A percentile compares a stretch with the other conserved stretches of the same genome.
phyloP scores from a whole-genome alignment of 305 asterid genomes.

The Ilex paraguariensis region DNA sequence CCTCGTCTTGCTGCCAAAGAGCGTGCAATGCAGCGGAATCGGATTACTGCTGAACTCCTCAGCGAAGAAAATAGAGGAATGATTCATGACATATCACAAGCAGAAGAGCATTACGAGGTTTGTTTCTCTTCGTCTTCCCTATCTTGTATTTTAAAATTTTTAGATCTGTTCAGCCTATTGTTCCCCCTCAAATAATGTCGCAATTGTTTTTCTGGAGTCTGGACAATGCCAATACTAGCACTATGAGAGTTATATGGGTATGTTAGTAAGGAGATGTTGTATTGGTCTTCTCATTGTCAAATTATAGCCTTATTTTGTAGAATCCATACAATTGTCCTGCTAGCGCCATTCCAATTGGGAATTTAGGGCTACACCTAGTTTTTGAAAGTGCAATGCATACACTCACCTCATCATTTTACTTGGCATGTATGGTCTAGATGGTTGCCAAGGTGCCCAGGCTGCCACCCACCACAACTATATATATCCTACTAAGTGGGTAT shows the following conservation, averaged over 20 bases:
- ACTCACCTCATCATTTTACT: too few species aligned
- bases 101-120: conserved; percentile 73
- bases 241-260: background rate
- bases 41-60: conserved; percentile 40
- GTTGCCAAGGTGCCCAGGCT: too few species aligned
- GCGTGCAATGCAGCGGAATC: conserved; percentile 52
- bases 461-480: too few species aligned
- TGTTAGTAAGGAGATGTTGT: background rate
- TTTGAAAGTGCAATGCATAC: too few species aligned
- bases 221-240: background rate
- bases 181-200: background rate
- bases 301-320: too few species aligned
- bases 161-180: background rate
- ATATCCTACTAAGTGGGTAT: too few species aligned
- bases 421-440: too few species aligned
- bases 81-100: conserved; percentile 49
- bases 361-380: too few species aligned
- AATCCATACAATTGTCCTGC: too few species aligned
- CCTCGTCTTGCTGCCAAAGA: conserved; percentile 64
- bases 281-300: too few species aligned
- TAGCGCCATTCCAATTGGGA: too few species aligned
- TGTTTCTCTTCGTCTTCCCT: background rate
- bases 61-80: conserved; percentile 46
- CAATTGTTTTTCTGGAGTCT: background rate
- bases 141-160: background rate